Conservation (phyloP, 192 early-diverging fungal species). For the Backusella circina region DNA sequence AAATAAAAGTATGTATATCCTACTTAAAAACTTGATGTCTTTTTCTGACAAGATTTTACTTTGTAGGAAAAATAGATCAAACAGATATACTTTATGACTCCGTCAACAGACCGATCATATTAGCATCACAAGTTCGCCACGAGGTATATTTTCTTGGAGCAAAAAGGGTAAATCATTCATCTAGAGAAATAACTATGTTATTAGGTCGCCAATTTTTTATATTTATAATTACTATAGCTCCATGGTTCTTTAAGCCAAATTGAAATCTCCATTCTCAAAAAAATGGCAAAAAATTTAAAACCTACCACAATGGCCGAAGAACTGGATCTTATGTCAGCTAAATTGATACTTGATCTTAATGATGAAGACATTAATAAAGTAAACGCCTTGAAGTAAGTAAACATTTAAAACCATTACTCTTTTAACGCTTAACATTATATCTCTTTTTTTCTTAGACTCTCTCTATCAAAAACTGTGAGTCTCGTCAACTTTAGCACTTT, state of each 20-base stretch:
- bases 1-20: neutral
- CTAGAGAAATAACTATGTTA: neutral
- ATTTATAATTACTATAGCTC: neutral
- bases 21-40: neutral
- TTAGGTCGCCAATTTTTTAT: neutral
- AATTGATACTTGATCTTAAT: neutral
- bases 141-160: neutral
- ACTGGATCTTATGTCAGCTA: neutral
- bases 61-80: neutral
- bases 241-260: neutral
- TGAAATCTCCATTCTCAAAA: neutral
- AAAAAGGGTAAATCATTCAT: neutral
- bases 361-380: neutral
- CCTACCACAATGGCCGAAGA: neutral
- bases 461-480: conserved; percentile 1
- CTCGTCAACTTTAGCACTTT: neutral
- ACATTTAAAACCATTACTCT: neutral
- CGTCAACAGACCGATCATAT: neutral
- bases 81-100: neutral
- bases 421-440: neutral
- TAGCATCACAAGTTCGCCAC: neutral
- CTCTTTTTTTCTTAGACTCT: neutral
- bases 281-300: neutral
- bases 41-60: neutral
- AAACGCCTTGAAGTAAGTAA: neutral